Conservation (phyloP, 202 grass and related monocot species). For the Musa balbisiana region DNA sequence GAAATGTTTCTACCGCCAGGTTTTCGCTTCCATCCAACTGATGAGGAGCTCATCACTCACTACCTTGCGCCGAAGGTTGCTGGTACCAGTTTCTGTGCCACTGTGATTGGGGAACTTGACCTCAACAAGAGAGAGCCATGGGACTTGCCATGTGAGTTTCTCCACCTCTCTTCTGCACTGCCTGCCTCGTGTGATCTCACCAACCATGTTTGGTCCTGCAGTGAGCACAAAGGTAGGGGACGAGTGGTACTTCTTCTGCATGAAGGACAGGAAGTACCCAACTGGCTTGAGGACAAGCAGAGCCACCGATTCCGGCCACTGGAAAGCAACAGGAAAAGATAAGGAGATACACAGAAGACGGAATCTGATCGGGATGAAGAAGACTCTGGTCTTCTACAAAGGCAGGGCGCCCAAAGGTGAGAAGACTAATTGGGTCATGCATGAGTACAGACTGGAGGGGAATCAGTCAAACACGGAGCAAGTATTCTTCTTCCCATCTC, state of each 20-base stretch:
- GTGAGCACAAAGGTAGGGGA: not conserved
- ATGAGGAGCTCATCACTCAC: constrained; percentile 18
- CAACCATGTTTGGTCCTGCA: not conserved
- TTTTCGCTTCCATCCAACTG: constrained; percentile 16
- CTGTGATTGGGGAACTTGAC: constrained; percentile 11
- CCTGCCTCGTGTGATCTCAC: not conserved
- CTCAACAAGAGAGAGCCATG: constrained; percentile 14
- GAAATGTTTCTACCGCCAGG: constrained; percentile 2
- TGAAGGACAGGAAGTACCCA: constrained; percentile 16
- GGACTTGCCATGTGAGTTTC: constrained; percentile 11
- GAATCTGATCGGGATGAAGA: constrained; percentile 5
- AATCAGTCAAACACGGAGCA: not conserved
- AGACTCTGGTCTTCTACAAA: constrained; percentile 17
- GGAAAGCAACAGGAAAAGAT: constrained; percentile 24
- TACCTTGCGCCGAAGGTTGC: constrained; percentile 1
- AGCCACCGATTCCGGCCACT: constrained; percentile 10
- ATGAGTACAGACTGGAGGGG: constrained; percentile 17
- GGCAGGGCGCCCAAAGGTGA: constrained; percentile 13
- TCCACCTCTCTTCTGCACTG: not conserved
- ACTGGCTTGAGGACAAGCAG: constrained; percentile 12
- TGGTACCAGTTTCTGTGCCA: not conserved
- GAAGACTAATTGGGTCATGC: constrained; percentile 20
- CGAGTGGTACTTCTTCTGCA: constrained; percentile 20
- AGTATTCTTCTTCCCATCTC: no score
- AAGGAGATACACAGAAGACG: constrained; percentile 6